Conservation (phyloP, 2,329 filamentous ascomycete genomes). For the Aureobasidium lini region DNA sequence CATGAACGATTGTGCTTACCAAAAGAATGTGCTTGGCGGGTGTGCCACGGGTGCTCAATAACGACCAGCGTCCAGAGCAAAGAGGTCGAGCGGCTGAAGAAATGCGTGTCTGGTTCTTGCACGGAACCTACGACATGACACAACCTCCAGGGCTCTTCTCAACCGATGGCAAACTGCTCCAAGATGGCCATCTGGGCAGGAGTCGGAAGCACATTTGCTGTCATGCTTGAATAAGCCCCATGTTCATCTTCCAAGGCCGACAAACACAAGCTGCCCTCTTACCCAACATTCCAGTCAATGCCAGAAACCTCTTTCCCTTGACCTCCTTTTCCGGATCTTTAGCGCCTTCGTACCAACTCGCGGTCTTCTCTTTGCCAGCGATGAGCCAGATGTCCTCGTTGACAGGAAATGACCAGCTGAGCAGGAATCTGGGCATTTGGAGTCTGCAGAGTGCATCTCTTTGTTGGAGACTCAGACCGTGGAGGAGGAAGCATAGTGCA, state of each 20-base stretch:
- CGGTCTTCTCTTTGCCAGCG: not conserved
- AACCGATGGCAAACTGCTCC: constrained; percentile 2
- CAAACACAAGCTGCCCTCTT: not conserved
- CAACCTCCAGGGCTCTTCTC: not conserved
- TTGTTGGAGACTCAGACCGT: constrained; percentile 13
- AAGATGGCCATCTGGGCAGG: not conserved
- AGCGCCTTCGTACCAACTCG: not conserved
- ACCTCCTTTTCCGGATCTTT: not conserved
- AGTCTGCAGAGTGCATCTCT: constrained; percentile 12
- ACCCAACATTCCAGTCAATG: not conserved
- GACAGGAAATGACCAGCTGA: constrained; percentile 13
- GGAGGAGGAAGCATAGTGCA: constrained; percentile 16
- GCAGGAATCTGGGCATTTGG: constrained; percentile 14
- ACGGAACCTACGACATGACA: too few relatives aligned
- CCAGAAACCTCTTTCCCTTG: not conserved
- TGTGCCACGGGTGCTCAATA: not conserved
- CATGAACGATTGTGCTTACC: not conserved
- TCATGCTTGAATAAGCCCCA: not conserved
- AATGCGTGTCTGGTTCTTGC: not conserved
- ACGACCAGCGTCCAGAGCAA: not conserved
- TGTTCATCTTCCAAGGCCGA: not conserved
- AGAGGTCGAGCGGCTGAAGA: too few relatives aligned
- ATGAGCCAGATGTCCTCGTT: constrained; percentile 16
- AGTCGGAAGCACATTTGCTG: not conserved
- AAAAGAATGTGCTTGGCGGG: too few relatives aligned